Base-by-base conservation (phyloP, 2,329 filamentous ascomycete species). In the Stagonosporopsis cucurbitacearum region DNA sequence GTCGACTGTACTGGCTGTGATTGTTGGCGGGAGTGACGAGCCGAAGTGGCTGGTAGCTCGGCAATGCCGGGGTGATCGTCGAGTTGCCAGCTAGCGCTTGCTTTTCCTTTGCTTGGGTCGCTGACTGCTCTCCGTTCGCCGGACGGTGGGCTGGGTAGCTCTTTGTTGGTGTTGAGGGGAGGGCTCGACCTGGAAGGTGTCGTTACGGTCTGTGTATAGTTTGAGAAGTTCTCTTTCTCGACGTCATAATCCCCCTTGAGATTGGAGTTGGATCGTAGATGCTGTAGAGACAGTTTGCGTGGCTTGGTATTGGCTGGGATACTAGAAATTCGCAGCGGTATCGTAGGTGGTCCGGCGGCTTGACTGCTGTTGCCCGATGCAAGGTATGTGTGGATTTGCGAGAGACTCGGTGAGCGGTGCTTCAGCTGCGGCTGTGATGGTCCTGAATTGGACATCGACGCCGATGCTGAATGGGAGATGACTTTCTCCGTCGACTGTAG, bases 11-110 rank as follows among this genome's bases (percentile, higher is more conserved):
- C 58, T 6, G 66, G 62, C 3, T 64, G 51, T 8, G 19, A 80
- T 75, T 50, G 81, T 59, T 57, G 58, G 4, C 52, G 60, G 30
- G 50, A 78, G 54, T 84, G 79, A 23, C 54, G 55, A 6, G 37
- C 51, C 8, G 58, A 25, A 17, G 58, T 53, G 25, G 59, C 58
- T 11, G 63, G 63, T 5, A 68, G 48, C 42, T 67, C 63, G 13
- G 63, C 61, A 25, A 65, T 65, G 7, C 63, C 64, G 1, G 64
- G 61, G 20, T 68, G 63, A 0, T 48, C 35, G n/a, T 57, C 35
- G 1, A 60, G 20, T 2, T 46, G 32, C 64, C 60, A 61, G 3
- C 50, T 47, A n/a, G 54, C 48, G 23, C 51, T 54, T 6, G 26
- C 32, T 9, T 49, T 37, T 30, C 45, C 41, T 23, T 61, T 60